Conservation (phyloP, 176 grass and related monocot genomes). For the Phoenix roebelenii region DNA sequence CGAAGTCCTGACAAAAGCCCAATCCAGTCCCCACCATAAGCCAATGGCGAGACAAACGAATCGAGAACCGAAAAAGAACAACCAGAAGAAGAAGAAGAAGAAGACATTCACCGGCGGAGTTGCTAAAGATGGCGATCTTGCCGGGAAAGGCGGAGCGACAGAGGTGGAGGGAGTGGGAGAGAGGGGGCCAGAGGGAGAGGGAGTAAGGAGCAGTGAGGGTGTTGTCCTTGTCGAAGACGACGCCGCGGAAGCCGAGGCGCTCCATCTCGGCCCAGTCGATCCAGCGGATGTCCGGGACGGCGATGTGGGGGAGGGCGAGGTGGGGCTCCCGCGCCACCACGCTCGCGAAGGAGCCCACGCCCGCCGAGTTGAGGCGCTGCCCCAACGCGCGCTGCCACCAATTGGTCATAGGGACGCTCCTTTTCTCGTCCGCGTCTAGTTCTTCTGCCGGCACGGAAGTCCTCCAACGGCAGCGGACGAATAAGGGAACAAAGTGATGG, state of each 20-base stretch:
- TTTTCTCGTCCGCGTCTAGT: too few species aligned
- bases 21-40: neutral
- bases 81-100: neutral
- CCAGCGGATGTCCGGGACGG: constrained; percentile 66
- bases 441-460: too few species aligned
- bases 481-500: too few species aligned
- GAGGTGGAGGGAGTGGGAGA: constrained; percentile 43
- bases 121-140: constrained; percentile 76
- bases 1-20: constrained; percentile 35
- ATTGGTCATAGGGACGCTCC: too few species aligned
- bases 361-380: constrained; percentile 67
- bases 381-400: constrained; percentile 66
- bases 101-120: constrained; percentile 50
- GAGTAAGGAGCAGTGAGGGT: constrained; percentile 84
- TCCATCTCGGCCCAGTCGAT: constrained; percentile 77
- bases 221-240: constrained; percentile 98
- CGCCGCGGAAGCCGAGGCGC: constrained; percentile 73
- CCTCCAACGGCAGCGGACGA: too few species aligned
- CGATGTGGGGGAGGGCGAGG: constrained; percentile 68
- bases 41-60: neutral
- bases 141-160: constrained; percentile 64
- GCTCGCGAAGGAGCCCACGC: constrained; percentile 35
- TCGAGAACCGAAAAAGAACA: constrained; percentile 18
- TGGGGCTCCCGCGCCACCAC: constrained; percentile 46
- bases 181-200: constrained; percentile 56